A percentile compares a stretch with the other conserved stretches of the same genome.
phyloP scores from a whole-genome alignment of 495 filamentous ascomycete genomes.

The Annulohypoxylon maeteangense region DNA sequence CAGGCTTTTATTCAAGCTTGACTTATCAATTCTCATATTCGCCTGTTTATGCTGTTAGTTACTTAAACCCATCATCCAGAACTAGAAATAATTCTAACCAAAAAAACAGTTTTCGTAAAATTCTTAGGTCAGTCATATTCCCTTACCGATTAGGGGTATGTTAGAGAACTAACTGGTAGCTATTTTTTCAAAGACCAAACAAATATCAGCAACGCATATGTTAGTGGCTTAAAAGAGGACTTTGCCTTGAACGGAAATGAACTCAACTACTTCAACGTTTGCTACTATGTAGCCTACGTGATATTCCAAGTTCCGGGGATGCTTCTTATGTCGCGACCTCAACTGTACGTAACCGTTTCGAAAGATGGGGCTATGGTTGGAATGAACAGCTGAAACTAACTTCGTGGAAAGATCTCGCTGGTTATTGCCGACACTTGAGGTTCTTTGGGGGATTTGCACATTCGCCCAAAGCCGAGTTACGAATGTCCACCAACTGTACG shows the following conservation, averaged over 20 bases:
- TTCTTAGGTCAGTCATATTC: conserved; percentile 31
- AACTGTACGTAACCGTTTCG: conserved; percentile 49
- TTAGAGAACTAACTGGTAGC: conserved; percentile 24
- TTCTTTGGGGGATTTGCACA: conserved; percentile 52
- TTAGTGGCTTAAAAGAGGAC: conserved; percentile 51
- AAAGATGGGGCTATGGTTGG: conserved; percentile 34
- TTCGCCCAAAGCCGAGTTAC: conserved; percentile 50
- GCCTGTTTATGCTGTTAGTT: conserved; percentile 51
- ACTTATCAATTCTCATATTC: conserved; percentile 52
- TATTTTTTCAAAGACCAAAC: conserved; percentile 39
- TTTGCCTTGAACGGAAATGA: conserved; percentile 49
- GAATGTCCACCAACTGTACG: conserved; percentile 47
- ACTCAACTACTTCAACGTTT: conserved; percentile 60
- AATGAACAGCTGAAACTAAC: background rate
- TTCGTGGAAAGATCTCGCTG: conserved; percentile 51
- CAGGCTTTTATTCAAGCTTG: conserved; percentile 49
- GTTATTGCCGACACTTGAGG: conserved; percentile 48
- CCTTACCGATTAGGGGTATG: background rate
- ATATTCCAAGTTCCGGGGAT: conserved; percentile 57
- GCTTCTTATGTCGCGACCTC: conserved; percentile 57
- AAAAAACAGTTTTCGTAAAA: conserved; percentile 51
- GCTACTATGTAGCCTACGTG: conserved; percentile 53
- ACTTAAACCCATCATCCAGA: background rate
- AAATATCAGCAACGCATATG: conserved; percentile 53
- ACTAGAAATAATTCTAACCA: conserved; percentile 35